Percentiles rank a stretch among this genome's conserved stretches.
phyloP scores from a whole-genome alignment of 192 early-diverging fungal species.

The Linnemannia hyalina region DNA sequence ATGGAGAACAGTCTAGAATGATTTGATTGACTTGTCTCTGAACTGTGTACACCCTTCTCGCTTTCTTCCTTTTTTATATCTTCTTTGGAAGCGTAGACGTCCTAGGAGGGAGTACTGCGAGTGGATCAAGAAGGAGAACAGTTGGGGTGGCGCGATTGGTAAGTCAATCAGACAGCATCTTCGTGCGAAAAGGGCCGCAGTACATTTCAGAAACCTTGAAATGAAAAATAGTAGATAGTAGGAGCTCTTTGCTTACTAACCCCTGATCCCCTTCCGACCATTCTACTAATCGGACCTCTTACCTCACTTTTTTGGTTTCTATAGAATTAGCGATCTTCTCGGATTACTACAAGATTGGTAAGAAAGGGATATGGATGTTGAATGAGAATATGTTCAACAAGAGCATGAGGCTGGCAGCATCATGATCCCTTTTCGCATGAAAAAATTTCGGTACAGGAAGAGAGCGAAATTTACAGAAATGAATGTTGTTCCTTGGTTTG shows the following conservation, averaged over 20 bases:
- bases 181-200: not conserved
- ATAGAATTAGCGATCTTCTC: conserved; percentile 83
- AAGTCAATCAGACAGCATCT: conserved; percentile 2
- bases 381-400: not conserved
- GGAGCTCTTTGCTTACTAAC: not conserved
- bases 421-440: not conserved
- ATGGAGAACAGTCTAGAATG: not conserved
- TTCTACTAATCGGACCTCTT: not conserved
- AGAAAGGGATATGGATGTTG: not conserved
- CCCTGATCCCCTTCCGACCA: not conserved
- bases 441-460: not conserved
- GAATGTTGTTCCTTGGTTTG: not conserved
- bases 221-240: not conserved
- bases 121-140: conserved; percentile 74
- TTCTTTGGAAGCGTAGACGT: conserved; percentile 2
- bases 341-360: conserved; percentile 69
- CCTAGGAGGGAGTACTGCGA: conserved; percentile 66
- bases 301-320: not conserved
- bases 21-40: not conserved
- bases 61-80: not conserved
- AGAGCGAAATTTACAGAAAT: not conserved
- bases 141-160: conserved; percentile 91
- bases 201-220: conserved; percentile 6
- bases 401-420: not conserved
- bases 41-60: not conserved